phyloP scores from a whole-genome alignment of 2,329 filamentous ascomycete genomes.

The Blastomyces emzantsi region DNA sequence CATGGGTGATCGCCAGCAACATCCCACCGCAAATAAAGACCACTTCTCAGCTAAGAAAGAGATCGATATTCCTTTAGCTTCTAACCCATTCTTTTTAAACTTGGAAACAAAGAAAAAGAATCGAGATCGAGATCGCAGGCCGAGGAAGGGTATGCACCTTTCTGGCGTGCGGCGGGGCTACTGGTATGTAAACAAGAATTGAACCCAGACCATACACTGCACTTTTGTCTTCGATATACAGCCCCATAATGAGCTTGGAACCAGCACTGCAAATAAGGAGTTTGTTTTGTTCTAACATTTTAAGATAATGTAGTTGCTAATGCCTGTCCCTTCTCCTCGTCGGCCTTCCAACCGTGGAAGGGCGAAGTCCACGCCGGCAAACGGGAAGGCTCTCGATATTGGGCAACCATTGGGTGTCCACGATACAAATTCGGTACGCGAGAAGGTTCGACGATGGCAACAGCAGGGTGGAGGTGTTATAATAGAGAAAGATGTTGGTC shows the following conservation, averaged over 20 bases:
- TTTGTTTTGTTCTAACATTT: constrained; percentile 1
- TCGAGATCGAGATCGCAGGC: no score
- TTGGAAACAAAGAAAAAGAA: not conserved
- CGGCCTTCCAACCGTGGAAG: constrained; percentile 41
- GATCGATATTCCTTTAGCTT: not conserved
- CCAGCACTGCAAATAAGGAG: not conserved
- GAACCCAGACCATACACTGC: not conserved
- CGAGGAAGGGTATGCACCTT: not conserved
- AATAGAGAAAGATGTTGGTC: constrained; percentile 51
- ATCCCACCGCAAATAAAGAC: not conserved
- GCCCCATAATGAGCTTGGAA: not conserved
- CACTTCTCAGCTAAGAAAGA: not conserved
- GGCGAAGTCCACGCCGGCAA: constrained; percentile 49
- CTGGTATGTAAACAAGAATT: constrained; percentile 3
- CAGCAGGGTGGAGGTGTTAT: constrained; percentile 62
- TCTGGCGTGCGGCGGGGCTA: not conserved
- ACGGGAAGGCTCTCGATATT: constrained; percentile 43
- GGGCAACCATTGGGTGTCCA: constrained; percentile 47
- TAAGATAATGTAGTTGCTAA: constrained; percentile 22
- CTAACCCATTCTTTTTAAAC: not conserved
- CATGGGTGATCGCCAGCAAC: not conserved
- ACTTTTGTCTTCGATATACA: not conserved
- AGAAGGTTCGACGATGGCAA: constrained; percentile 79
- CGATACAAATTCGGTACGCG: constrained; percentile 59
- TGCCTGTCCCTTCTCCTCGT: constrained; percentile 34